A percentile compares a stretch with the other conserved stretches of the same genome.
These are phyloP conservation scores for Arthroderma sp. DNA, from an alignment of 2,329 filamentous ascomycete genomes.

Conservation along the genomic window DNA sequence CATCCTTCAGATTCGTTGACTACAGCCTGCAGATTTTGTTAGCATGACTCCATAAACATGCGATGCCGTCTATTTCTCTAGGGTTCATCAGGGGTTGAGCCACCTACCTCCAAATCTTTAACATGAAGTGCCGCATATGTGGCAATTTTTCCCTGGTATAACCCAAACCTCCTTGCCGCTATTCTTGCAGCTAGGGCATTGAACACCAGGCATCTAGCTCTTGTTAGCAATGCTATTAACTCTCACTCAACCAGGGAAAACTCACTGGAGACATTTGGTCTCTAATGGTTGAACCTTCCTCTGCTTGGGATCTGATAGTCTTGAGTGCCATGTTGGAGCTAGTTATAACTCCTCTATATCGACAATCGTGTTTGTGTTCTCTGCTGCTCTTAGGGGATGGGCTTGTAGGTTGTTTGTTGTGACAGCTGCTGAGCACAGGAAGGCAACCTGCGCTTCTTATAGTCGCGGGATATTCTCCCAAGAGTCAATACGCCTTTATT, in stretches of 20 bases:
- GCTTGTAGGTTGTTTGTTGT: too few relatives aligned
- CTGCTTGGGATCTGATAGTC: neutral
- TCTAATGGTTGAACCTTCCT: neutral
- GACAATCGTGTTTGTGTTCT: too few relatives aligned
- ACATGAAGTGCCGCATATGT: conserved; percentile 23
- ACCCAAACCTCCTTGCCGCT: conserved; percentile 31
- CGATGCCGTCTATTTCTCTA: too few relatives aligned
- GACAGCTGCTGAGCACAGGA: too few relatives aligned
- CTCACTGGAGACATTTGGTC: conserved; percentile 11
- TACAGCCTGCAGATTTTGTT: too few relatives aligned
- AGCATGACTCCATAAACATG: too few relatives aligned
- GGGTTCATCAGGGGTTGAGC: neutral
- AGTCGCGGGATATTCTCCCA: too few relatives aligned
- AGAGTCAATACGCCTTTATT: too few relatives aligned
- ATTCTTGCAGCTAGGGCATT: conserved; percentile 26
- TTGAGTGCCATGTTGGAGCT: neutral
- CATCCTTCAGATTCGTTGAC: too few relatives aligned
- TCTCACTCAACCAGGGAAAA: neutral
- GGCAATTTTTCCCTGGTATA: conserved; percentile 34
- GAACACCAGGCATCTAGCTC: conserved; percentile 32
- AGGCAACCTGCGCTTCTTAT: too few relatives aligned
- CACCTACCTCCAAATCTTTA: conserved; percentile 2
- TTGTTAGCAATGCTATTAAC: neutral
- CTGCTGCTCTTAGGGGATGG: too few relatives aligned
- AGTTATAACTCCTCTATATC: neutral